phyloP scores from a whole-genome alignment of 768 basidiomycete genomes.

The Tulasnella sp. region DNA sequence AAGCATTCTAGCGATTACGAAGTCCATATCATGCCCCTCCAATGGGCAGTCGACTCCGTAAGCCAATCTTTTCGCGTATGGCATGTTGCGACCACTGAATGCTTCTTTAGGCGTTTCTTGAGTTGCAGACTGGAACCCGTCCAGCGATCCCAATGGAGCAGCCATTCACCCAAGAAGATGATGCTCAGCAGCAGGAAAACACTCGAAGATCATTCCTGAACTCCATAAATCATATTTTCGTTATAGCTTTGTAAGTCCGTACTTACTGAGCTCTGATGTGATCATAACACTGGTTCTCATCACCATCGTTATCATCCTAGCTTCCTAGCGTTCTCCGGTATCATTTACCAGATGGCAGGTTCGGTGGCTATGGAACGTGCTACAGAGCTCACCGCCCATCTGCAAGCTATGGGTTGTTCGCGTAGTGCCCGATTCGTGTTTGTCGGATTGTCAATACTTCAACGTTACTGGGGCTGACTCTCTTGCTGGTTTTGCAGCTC shows the following conservation, averaged over 20 bases:
- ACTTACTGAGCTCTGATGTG: neutral
- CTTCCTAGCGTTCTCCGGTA: slow-evolving; percentile 60
- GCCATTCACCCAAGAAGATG: slow-evolving; percentile 60
- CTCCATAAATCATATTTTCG: slow-evolving; percentile 34
- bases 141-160: slow-evolving; percentile 54
- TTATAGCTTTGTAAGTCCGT: slow-evolving; percentile 48
- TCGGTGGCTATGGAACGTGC: slow-evolving; percentile 57
- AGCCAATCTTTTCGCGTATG: slow-evolving; percentile 17
- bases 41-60: slow-evolving; percentile 67
- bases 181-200: slow-evolving; percentile 44
- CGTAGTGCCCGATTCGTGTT: slow-evolving; percentile 57
- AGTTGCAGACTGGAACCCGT: slow-evolving; percentile 46
- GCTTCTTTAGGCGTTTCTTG: slow-evolving; percentile 51
- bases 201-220: slow-evolving; percentile 41
- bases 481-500: slow-evolving; percentile 25
- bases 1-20: slow-evolving; percentile 60
- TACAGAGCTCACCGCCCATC: slow-evolving; percentile 50
- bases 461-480: slow-evolving; percentile 1
- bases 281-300: neutral
- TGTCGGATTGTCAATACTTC: slow-evolving; percentile 20
- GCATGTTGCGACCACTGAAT: neutral
- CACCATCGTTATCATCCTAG: slow-evolving; percentile 25
- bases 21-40: slow-evolving; percentile 53
- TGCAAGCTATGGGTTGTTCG: slow-evolving; percentile 69
- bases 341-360: slow-evolving; percentile 69